phyloP scores from a whole-genome alignment of 78 protist species.

The Dictyostelium firmibasis region DNA sequence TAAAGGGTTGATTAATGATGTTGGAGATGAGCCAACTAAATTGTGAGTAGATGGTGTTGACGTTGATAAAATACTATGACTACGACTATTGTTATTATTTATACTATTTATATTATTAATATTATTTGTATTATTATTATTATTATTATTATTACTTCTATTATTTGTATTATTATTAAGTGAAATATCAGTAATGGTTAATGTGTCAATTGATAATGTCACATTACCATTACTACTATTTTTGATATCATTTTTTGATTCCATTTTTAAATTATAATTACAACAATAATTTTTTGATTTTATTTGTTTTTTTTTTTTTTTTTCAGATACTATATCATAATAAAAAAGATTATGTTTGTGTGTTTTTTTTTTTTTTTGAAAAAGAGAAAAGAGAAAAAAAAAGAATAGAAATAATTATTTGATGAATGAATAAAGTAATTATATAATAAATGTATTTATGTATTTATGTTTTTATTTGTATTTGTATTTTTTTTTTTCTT shows the following conservation, averaged over 20 bases:
- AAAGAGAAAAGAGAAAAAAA: background rate
- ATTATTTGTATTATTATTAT: too few relatives aligned
- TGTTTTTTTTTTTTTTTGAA: background rate
- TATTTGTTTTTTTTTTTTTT: background rate
- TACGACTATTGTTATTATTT: background rate
- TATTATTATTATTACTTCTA: too few relatives aligned
- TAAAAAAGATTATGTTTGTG: background rate
- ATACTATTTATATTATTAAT: too few relatives aligned
- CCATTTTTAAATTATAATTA: background rate
- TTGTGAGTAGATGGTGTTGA: background rate
- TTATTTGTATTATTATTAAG: too few relatives aligned
- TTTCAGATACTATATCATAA: background rate
- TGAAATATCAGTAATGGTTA: background rate
- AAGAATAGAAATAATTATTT: too few relatives aligned
- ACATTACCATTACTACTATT: background rate
- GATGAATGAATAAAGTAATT: background rate
- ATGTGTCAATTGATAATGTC: background rate
- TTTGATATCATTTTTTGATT: background rate
- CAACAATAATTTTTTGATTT: background rate
- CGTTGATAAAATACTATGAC: background rate
- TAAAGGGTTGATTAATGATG: background rate
- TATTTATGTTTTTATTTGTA: too few relatives aligned
- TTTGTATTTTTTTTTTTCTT: too few relatives aligned
- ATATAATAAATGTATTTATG: too few relatives aligned
- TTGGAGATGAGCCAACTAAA: background rate